Conservation (phyloP, 23 red algal genomes). For the Chondrus crispus region DNA sequence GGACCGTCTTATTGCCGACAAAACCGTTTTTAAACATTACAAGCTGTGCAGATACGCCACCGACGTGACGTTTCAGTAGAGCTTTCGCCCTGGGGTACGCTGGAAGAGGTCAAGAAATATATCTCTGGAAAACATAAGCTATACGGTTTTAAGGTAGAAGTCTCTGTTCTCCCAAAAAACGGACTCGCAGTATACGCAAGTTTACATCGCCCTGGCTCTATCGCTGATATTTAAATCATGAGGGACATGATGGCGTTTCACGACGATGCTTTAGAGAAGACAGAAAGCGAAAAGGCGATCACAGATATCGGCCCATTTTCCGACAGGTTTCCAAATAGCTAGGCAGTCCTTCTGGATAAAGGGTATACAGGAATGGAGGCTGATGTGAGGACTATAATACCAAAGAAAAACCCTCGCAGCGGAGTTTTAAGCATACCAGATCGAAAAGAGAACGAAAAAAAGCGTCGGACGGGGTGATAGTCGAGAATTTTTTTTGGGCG, state of each 20-base stretch:
- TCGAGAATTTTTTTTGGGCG: not conserved
- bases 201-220: not conserved
- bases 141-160: not conserved
- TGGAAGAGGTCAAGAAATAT: not conserved
- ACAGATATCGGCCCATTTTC: not conserved
- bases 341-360: not conserved
- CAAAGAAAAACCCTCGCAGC: not conserved
- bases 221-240: not conserved
- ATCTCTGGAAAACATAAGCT: not conserved
- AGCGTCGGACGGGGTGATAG: not conserved
- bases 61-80: not conserved
- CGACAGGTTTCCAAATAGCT: not conserved
- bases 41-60: slow-evolving; percentile 5
- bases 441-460: not conserved
- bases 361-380: not conserved
- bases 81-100: not conserved
- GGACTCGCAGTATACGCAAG: not conserved
- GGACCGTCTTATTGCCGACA: too few species aligned
- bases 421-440: not conserved
- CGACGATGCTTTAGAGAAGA: not conserved
- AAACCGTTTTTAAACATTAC: too few species aligned
- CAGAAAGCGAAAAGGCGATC: not conserved
- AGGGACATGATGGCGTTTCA: not conserved
- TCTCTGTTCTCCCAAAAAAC: not conserved
- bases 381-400: not conserved